Conservation (phyloP, 306 rosid species). For the Prunus persica region DNA sequence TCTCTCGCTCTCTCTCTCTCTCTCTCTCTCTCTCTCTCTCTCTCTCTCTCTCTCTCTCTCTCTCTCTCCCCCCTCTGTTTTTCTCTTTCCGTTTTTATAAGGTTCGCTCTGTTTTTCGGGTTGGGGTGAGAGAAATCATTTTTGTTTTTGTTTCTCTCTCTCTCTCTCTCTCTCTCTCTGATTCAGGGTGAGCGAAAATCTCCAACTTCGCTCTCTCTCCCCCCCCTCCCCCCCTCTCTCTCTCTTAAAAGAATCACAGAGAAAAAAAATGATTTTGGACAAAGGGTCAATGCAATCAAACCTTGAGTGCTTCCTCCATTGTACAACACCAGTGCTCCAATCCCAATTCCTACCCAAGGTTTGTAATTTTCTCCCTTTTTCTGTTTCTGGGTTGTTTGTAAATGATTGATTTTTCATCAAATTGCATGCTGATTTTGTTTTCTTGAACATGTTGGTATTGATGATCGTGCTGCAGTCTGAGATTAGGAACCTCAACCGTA, state of each 20-base stretch:
- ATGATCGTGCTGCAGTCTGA: conserved; percentile 44
- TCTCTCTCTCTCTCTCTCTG: background rate
- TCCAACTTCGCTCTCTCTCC: background rate
- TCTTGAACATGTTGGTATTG: background rate
- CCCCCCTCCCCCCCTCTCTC: conserved; percentile 13
- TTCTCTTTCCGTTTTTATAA: conserved; percentile 14
- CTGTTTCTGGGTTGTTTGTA: background rate
- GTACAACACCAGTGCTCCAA: conserved; percentile 71
- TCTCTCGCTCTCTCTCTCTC: conserved; percentile 18
- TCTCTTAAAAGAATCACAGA: background rate
- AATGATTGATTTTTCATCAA: background rate
- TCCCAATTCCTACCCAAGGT: conserved; percentile 83
- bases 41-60: conserved; percentile 13
- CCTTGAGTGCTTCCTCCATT: conserved; percentile 72
- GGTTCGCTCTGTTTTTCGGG: conserved; percentile 35
- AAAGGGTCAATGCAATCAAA: conserved; percentile 67
- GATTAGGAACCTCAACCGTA: conserved; percentile 69
- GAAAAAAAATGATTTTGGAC: conserved; percentile 39
- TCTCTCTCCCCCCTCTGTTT: background rate
- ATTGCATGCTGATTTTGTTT: background rate
- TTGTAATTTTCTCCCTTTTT: background rate
- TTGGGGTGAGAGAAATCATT: conserved; percentile 57
- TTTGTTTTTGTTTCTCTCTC: background rate
- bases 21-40: background rate
- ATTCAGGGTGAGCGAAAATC: conserved; percentile 19